These are phyloP conservation scores for Agaricus subrufescens DNA, from an alignment of 768 basidiomycete genomes.

Conservation along the genomic window DNA sequence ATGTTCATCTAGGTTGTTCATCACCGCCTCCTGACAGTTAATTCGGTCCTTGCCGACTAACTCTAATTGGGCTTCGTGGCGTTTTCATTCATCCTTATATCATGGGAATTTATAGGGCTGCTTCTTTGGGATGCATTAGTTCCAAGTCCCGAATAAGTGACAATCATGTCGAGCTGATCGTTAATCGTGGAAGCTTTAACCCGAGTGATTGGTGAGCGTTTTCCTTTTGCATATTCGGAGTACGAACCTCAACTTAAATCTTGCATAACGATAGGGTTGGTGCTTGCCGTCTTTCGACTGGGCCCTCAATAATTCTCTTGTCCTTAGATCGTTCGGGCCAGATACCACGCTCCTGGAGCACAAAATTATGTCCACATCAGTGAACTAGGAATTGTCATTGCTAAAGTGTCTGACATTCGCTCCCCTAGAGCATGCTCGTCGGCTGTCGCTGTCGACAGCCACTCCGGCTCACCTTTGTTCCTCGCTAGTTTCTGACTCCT, in stretches of 20 bases:
- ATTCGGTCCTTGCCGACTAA: slow-evolving; percentile 8
- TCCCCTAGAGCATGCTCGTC: neutral
- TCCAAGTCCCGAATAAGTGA: neutral
- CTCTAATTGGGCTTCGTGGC: neutral
- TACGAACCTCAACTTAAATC: slow-evolving; percentile 3
- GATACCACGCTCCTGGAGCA: slow-evolving; percentile 2
- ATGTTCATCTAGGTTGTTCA: neutral
- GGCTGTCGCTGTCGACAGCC: neutral
- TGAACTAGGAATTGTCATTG: neutral
- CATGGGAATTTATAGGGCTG: neutral
- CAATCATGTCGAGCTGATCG: slow-evolving; percentile 6
- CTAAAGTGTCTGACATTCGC: neutral
- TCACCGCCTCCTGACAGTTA: slow-evolving; percentile 3
- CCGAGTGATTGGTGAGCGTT: slow-evolving; percentile 4
- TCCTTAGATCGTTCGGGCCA: slow-evolving; percentile 2
- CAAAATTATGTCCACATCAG: neutral
- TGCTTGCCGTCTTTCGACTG: neutral
- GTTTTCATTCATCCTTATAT: neutral
- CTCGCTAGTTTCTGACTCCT: neutral
- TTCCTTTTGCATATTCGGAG: slow-evolving; percentile 1
- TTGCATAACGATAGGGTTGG: slow-evolving; percentile 6
- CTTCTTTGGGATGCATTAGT: slow-evolving; percentile 2
- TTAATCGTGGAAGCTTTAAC: neutral
- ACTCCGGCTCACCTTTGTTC: neutral
- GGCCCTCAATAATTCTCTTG: slow-evolving; percentile 1